phyloP scores from a whole-genome alignment of 306 rosid genomes.

The Mimosa bimucronata region DNA sequence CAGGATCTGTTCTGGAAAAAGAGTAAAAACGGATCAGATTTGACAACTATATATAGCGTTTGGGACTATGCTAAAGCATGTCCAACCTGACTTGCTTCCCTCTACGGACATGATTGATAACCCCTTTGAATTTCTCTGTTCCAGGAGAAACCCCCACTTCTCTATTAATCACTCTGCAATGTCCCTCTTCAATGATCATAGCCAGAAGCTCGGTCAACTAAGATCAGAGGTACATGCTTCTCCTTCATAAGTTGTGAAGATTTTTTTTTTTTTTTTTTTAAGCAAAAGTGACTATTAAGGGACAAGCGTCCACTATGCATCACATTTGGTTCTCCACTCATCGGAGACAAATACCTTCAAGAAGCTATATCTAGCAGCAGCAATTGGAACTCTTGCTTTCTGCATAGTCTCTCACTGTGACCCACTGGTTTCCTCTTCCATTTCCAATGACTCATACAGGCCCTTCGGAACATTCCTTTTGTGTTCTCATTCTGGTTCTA shows the following conservation, averaged over 20 bases:
- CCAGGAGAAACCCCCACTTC: slow-evolving; percentile 27
- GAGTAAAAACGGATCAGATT: slow-evolving; percentile 2
- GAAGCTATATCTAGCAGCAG: slow-evolving; percentile 48
- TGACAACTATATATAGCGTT: slow-evolving; percentile 48
- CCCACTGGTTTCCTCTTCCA: slow-evolving; percentile 45
- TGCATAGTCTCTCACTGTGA: slow-evolving; percentile 59
- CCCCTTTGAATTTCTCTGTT: slow-evolving; percentile 53
- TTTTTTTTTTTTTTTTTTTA: slow-evolving; percentile 67
- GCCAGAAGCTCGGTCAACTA: slow-evolving; percentile 25
- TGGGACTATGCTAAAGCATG: slow-evolving; percentile 24
- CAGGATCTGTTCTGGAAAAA: slow-evolving; percentile 3
- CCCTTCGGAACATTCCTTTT: slow-evolving; percentile 77
- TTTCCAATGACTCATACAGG: slow-evolving; percentile 12
- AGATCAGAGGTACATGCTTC: slow-evolving; percentile 50
- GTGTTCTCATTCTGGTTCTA: slow-evolving; percentile 44
- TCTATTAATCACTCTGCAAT: slow-evolving; percentile 40
- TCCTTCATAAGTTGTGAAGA: background rate
- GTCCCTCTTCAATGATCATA: slow-evolving; percentile 32
- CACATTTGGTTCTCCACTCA: slow-evolving; percentile 76
- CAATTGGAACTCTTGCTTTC: slow-evolving; percentile 70
- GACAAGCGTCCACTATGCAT: slow-evolving; percentile 63
- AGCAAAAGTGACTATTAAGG: background rate
- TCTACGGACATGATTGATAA: slow-evolving; percentile 28
- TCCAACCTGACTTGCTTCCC: slow-evolving; percentile 31
- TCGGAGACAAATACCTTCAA: slow-evolving; percentile 52